Evolutionary conservation across 2,329 filamentous ascomycete species (phyloP).

Genomic region (Diaporthe sp.): DNA sequence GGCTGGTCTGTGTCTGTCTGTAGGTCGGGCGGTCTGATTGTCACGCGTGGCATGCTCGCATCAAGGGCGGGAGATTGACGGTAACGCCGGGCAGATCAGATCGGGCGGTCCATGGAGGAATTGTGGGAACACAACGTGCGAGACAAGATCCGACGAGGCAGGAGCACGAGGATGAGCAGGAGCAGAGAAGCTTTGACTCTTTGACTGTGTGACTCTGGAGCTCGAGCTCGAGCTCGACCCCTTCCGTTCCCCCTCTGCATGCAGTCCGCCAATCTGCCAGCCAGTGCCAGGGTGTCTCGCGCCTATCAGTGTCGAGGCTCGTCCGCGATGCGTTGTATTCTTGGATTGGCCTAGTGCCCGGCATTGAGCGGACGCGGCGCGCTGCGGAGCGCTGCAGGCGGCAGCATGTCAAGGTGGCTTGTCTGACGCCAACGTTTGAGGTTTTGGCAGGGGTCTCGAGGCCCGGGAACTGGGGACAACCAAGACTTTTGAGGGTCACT

Average conservation of each 20-base stretch:
- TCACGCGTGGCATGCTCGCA: slow-evolving; percentile 15
- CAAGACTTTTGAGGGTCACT: neutral
- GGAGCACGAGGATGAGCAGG: neutral
- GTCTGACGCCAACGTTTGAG: slow-evolving; percentile 31
- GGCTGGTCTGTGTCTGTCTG: neutral
- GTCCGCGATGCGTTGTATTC: slow-evolving; percentile 19
- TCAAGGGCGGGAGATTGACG: slow-evolving; percentile 32
- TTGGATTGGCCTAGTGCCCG: slow-evolving; percentile 24
- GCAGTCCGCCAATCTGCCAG: slow-evolving; percentile 30
- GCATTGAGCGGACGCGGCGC: slow-evolving; percentile 21
- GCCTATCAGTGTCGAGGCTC: slow-evolving; percentile 26
- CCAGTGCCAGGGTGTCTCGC: slow-evolving; percentile 6
- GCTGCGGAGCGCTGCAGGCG: slow-evolving; percentile 10
- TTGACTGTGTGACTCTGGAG: slow-evolving; percentile 11
- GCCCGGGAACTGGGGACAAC: slow-evolving; percentile 29
- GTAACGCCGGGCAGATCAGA: slow-evolving; percentile 26
- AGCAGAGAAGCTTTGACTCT: slow-evolving; percentile 28
- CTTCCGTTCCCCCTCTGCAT: slow-evolving; percentile 6
- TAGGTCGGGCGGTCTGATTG: slow-evolving; percentile 8
- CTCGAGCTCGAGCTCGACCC: slow-evolving; percentile 27
- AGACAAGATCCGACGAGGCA: slow-evolving; percentile 19
- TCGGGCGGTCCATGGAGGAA: slow-evolving; percentile 3
- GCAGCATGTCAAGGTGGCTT: slow-evolving; percentile 21
- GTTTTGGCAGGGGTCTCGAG: slow-evolving; percentile 28
- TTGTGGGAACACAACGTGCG: slow-evolving; percentile 26